phyloP scores from a whole-genome alignment of 768 basidiomycete genomes.

The Tulasnella sp. region DNA sequence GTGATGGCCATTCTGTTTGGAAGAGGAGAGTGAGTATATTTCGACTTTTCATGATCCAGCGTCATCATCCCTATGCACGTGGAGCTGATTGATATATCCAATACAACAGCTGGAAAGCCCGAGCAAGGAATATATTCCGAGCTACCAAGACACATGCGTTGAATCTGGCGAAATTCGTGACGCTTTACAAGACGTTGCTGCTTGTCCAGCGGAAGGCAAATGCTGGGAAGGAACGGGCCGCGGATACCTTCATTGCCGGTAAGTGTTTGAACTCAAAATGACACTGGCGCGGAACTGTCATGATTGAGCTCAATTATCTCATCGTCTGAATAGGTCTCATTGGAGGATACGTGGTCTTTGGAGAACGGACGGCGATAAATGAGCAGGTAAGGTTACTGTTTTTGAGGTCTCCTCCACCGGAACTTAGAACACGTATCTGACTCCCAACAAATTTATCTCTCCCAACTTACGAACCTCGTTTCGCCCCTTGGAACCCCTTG shows the following conservation, averaged over 20 bases:
- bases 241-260: constrained; percentile 83
- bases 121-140: constrained; percentile 56
- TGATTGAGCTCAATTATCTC: neutral
- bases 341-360: constrained; percentile 84
- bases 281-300: neutral
- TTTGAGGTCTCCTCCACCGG: too few relatives aligned
- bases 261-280: neutral
- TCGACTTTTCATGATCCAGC: neutral
- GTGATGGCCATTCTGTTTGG: constrained; percentile 95
- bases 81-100: neutral
- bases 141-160: constrained; percentile 85
- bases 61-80: neutral
- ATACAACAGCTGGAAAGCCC: constrained; percentile 53
- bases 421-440: too few relatives aligned
- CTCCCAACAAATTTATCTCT: too few relatives aligned
- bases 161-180: constrained; percentile 89
- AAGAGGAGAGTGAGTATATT: constrained; percentile 66
- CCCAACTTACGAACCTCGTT: too few relatives aligned
- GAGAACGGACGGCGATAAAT: constrained; percentile 76
- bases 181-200: constrained; percentile 80
- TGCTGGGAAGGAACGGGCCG: constrained; percentile 66
- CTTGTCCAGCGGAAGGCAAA: constrained; percentile 73
- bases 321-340: constrained; percentile 42
- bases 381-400: too few relatives aligned
- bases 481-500: too few relatives aligned